These are phyloP conservation scores for Aspergillus sclerotioniger DNA, from an alignment of 495 filamentous ascomycete genomes.

Conservation along the genomic window DNA sequence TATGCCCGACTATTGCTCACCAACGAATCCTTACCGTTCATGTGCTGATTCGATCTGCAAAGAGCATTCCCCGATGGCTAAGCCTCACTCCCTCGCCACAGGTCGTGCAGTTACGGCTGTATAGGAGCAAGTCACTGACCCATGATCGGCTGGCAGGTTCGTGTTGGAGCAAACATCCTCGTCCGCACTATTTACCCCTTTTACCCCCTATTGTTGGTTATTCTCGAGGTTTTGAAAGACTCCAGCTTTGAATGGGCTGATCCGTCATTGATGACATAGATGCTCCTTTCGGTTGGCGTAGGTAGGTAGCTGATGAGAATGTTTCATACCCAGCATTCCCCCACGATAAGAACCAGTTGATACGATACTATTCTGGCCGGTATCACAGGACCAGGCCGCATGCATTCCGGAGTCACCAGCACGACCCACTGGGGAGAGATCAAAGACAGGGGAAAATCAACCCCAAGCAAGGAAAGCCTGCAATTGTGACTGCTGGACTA, in stretches of 20 bases:
- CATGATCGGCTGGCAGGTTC: conserved; percentile 12
- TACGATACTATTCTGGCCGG: background rate
- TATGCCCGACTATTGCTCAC: no score
- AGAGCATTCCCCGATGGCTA: background rate
- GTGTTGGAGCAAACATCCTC: conserved; percentile 21
- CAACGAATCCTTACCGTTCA: no score
- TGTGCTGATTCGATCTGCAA: background rate
- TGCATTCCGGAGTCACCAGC: background rate
- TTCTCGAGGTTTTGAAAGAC: background rate
- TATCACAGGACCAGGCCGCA: conserved; percentile 3
- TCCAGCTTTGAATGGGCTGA: background rate
- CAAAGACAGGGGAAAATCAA: conserved; percentile 5
- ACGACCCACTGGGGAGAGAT: background rate
- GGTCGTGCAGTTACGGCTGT: conserved; percentile 1
- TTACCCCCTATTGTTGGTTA: conserved; percentile 9
- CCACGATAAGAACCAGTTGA: background rate
- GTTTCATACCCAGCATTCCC: background rate
- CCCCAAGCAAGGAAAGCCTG: conserved; percentile 4
- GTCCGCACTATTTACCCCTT: conserved; percentile 17
- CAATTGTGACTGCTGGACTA: background rate
- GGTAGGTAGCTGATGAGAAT: background rate
- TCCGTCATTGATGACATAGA: no score
- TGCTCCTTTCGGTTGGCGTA: conserved; percentile 1
- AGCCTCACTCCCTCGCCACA: background rate
- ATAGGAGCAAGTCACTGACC: conserved; percentile 15